Evolutionary conservation across 306 rosid species (phyloP), one percentile per base, ranked within the genome.

Genomic region (Vigna trinervia): DNA sequence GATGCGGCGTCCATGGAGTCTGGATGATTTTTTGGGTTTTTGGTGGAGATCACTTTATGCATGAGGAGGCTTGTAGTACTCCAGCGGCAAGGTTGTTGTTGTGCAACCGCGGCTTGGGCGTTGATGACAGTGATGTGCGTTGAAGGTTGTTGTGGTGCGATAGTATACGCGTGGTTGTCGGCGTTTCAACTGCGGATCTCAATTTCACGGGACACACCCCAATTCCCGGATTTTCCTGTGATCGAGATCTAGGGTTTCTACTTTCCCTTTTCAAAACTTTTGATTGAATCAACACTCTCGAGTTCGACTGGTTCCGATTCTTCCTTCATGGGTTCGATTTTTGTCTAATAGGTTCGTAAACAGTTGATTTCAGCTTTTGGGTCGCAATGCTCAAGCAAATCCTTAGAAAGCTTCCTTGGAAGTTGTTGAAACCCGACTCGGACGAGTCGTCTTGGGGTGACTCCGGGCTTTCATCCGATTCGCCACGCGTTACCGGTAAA

Each of bases 381-480:
- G 43, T 63, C 73, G 78, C 86, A 73, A 94, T 94, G 98, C 85
- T 94, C 52, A 94, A 88, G 89, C 94, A 94, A 84, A 61, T 92
- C 60, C 84, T 92, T 66, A 90, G 91, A 58, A 92, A 84, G 78
- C 88, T 90, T 73, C 96, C 96, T 50, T 83, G 93, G 81, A 92
- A 91, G 60, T 86, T 96, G 6, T 69, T 77, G 10, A 88, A 90
- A 46, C 66, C 85, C 13, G 92, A 94, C 77, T 73, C 84, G 74
- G 84, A 79, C 56, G 93, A 83, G 80, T 58, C 80, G 2, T 22
- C 36, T 12, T 78, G 74, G 43, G 52, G 74, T 1, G 85, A 88
- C 47, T 74, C 80, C 41, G 38, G 69, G 2, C 62, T 15, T 32
- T 73, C 77, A 47, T 36, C 48, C 17, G 83, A 84, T 46, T 79